Percentiles rank a stretch among this genome's conserved stretches.
phyloP scores from a whole-genome alignment of 192 early-diverging fungal genomes.

The Pecoramyces ruminantium region DNA sequence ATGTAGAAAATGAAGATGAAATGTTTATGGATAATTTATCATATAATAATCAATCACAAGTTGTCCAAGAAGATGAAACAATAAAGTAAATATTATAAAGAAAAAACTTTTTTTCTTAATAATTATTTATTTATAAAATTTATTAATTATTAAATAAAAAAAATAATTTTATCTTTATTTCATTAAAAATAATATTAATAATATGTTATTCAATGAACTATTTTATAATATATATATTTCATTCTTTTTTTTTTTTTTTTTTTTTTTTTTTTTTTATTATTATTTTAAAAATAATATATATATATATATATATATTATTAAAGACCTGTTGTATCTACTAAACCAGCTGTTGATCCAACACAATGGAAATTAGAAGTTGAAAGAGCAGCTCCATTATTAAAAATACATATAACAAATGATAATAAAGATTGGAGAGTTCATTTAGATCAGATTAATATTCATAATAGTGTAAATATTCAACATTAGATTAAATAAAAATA shows the following conservation, averaged over 20 bases:
- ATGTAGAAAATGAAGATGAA: constrained; percentile 28
- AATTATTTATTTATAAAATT: too few species aligned
- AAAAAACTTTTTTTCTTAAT: too few species aligned
- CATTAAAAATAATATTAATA: too few species aligned
- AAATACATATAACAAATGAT: constrained; percentile 31
- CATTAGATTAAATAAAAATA: too few species aligned
- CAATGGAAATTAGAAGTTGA: constrained; percentile 42
- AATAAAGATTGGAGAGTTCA: constrained; percentile 46
- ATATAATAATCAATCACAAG: neutral
- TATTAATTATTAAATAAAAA: too few species aligned
- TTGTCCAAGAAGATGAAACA: neutral
- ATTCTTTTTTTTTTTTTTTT: too few species aligned
- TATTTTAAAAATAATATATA: neutral
- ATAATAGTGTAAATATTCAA: constrained; percentile 21
- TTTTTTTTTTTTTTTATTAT: neutral
- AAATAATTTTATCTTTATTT: too few species aligned
- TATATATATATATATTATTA: too few species aligned
- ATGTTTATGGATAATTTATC: constrained; percentile 10
- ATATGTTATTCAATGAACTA: too few species aligned
- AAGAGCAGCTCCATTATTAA: constrained; percentile 26
- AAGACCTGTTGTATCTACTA: neutral
- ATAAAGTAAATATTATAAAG: constrained; percentile 4
- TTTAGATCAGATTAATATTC: constrained; percentile 27
- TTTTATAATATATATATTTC: too few species aligned
- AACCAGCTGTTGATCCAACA: constrained; percentile 24